Evolutionary conservation across 345 rosid genomes (phyloP), one percentile per base, ranked within the genome.

Genomic region (Populus euphratica): DNA sequence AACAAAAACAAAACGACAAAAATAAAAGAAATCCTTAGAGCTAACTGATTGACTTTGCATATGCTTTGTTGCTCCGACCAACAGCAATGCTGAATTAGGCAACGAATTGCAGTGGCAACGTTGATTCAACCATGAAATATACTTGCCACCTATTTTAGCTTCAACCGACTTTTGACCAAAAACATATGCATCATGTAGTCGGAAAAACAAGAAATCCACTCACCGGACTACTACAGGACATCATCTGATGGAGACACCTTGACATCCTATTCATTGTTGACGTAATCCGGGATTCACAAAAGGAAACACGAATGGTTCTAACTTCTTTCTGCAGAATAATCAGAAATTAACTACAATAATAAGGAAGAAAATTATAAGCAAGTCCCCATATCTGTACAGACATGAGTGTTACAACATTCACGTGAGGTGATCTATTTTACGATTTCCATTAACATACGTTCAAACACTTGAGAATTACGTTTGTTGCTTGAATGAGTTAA

Each of bases 311-410:
- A n/a, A 20, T 23, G 27, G 8, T 72, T 72, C 31, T 6, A 12
- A 35, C 49, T 35, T 52, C 33, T 72, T 56, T 33, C 33, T 73
- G 36, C 65, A 52, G 44, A 52, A 73, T 12, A 10, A 72, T 73
- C 67, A n/a, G 29, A 73, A 52, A 52, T 72, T 2, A 72, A 31
- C 64, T 72, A 72, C 75, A 52, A 20, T 52, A 72, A 18, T 2
- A 13, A 21, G 7, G 6, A 20, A 14, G 23, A 10, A 68, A 8
- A 52, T 9, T 6, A 38, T 11, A 43, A 56, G 8, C 18, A 36
- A 14, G 21, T 14, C 33, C 43, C 38, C 33, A 27, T 2, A 68
- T 16, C 39, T 52, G 63, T 25, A 39, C 35, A 12, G 59, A 25
- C 41, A 56, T 23, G 17, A 11, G 36, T n/a, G 56, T 1, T n/a